phyloP scores from a whole-genome alignment of 75 land plant species.

The Selaginella tamariscina region DNA sequence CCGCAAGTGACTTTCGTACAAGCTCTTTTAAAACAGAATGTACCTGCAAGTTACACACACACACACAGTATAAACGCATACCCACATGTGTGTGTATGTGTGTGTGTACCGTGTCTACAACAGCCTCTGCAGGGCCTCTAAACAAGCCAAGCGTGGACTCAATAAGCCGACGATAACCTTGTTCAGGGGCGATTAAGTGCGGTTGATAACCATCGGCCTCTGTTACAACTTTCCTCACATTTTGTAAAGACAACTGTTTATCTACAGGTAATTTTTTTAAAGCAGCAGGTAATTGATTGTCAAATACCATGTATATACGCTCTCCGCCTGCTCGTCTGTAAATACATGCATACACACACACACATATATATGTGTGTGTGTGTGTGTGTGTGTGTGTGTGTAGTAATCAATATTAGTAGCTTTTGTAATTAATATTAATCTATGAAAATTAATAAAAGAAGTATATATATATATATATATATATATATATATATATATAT shows the following conservation, averaged over 20 bases:
- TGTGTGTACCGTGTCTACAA: slow-evolving; percentile 62
- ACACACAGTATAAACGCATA: not conserved
- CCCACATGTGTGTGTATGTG: too few relatives aligned
- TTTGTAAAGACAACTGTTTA: slow-evolving; percentile 68
- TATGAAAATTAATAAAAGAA: not conserved
- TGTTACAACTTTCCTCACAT: slow-evolving; percentile 60
- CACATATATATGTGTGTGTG: too few relatives aligned
- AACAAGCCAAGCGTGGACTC: slow-evolving; percentile 59
- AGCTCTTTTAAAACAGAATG: slow-evolving; percentile 69
- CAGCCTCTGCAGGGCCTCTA: slow-evolving; percentile 76
- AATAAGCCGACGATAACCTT: slow-evolving; percentile 79
- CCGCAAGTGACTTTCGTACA: slow-evolving; percentile 70
- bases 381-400: too few relatives aligned
- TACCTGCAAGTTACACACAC: slow-evolving; percentile 33
- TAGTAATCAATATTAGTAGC: slow-evolving; percentile 2
- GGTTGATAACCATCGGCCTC: slow-evolving; percentile 96
- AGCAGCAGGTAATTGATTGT: slow-evolving; percentile 85
- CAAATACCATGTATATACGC: slow-evolving; percentile 70
- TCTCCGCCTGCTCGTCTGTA: slow-evolving; percentile 87
- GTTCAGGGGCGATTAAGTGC: slow-evolving; percentile 82
- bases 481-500: too few relatives aligned
- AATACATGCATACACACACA: not conserved
- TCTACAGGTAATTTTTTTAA: slow-evolving; percentile 77
- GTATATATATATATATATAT: not conserved
- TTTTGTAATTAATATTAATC: not conserved